Base-by-base conservation (phyloP, 179 eudicot species). In the Spinacia oleracea region DNA sequence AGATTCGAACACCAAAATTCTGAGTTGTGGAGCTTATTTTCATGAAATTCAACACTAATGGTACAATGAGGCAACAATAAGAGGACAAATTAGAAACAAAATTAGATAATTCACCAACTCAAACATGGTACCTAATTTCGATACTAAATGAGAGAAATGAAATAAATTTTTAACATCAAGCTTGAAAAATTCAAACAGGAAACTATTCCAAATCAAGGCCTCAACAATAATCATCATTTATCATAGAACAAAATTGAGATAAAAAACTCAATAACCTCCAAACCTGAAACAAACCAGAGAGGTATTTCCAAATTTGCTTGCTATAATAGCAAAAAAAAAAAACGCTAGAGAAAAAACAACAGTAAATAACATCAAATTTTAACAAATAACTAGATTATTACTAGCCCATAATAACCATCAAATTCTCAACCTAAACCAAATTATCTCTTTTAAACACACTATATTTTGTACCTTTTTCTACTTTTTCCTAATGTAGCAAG, bases 381-480 rank as follows among this genome's bases (percentile, higher is more conserved):
- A 72, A 62, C 45, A 72, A 65, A 67, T 38, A 67, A 34, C 40
- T 48, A 72, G 40, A 72, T 45, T 25, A 45, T 32, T 42, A 70
- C 42, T 69, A 3, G 11, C 42, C 42, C 0, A 21, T n/a, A n/a
- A n/a, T n/a, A n/a, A n/a, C n/a, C n/a, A n/a, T n/a, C n/a, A n/a
- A n/a, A n/a, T n/a, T n/a, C 32, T 23, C 18, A n/a, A 48, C 21
- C 73, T 70, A 70, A 70, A 46, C 45, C 23, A 46, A 27, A 21
- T 29, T 16, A 27, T 14, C 74, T 70, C 59, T n/a, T n/a, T 15
- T 12, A 3, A 50, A 70, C 10, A 10, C 25, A 6, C 58, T 70
- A 70, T 46, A 70, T n/a, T 29, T 70, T 62, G 15, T 81, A 82
- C 74, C 67, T 80, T 46, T 32, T 59, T 67, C 78, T 78, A 58